Evolutionary conservation across 83 land plant genomes (phyloP), one percentile per base, ranked within the genome.

Genomic region (Thuja plicata): DNA sequence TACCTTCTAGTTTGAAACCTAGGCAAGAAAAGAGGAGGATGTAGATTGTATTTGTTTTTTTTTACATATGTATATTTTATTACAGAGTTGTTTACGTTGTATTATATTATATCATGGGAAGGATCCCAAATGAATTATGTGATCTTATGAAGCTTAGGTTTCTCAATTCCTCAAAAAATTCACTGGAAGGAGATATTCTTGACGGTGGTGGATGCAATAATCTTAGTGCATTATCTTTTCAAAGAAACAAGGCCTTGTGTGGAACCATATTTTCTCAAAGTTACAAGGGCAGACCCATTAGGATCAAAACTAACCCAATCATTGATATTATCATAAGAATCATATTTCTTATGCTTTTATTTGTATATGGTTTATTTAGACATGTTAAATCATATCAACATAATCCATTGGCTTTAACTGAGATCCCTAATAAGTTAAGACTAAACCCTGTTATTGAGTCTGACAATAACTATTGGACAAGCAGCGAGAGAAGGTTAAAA

Each of bases 81-180:
- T n/a, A n/a, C n/a, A n/a, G n/a, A n/a, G n/a, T n/a, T n/a, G n/a
- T n/a, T n/a, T n/a, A n/a, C n/a, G n/a, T n/a, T n/a, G n/a, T n/a
- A n/a, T n/a, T n/a, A n/a, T n/a, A n/a, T n/a, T n/a, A n/a, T n/a
- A n/a, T 94, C 32, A 46, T 43, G 15, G 92, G 80, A 24, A 83
- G 45, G 38, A 88, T 90, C 73, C 91, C 91, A 7, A 34, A 52
- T 73, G 89, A 71, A 32, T 40, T 91, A 30, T 90, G 89, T 21
- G 17, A 11, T 21, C 90, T 91, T 34, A 55, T 54, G 41, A 81
- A 91, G 17, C 88, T 91, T 17, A 15, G 37, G 1, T 92, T 87
- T 35, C 57, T 87, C 81, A 89, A 92, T 86, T 90, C 93, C 90
- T 89, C 94, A 16, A 91, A 90, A 30, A 95, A 95, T 82, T 55